These are phyloP conservation scores for Cercospora nicotianae DNA, from an alignment of 2,329 filamentous ascomycete species.

Conservation along the genomic window DNA sequence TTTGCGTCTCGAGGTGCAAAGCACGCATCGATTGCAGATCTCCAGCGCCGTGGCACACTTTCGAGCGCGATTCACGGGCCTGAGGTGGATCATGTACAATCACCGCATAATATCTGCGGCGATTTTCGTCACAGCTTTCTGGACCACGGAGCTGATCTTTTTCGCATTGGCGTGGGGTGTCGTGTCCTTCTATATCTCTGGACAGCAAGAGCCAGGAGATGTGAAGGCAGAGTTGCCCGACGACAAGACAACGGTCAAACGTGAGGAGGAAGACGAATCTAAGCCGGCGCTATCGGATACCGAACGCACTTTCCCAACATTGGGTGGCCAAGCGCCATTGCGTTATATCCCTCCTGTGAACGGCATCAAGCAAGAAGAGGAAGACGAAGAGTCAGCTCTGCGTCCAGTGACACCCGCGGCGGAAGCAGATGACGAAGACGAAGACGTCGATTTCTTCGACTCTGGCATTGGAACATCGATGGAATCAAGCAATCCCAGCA, in stretches of 20 bases:
- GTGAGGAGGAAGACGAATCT: constrained; percentile 28
- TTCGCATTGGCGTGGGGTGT: constrained; percentile 65
- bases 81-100: constrained; percentile 84
- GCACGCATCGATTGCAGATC: constrained; percentile 68
- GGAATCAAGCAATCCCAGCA: constrained; percentile 41
- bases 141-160: constrained; percentile 70
- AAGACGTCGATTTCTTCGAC: constrained; percentile 47
- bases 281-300: constrained; percentile 46
- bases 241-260: constrained; percentile 21
- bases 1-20: constrained; percentile 67
- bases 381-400: constrained; percentile 28
- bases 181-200: constrained; percentile 47
- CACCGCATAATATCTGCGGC: constrained; percentile 70
- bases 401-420: constrained; percentile 28
- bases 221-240: constrained; percentile 26
- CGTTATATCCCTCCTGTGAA: constrained; percentile 29
- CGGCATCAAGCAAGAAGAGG: constrained; percentile 34
- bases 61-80: constrained; percentile 68
- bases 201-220: constrained; percentile 7
- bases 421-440: constrained; percentile 46
- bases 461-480: constrained; percentile 53
- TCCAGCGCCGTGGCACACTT: constrained; percentile 70
- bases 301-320: constrained; percentile 50
- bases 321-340: constrained; percentile 47
- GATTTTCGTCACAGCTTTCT: constrained; percentile 70